Base-by-base conservation (phyloP, 2,329 filamentous ascomycete genomes). In the Metarhizium album region DNA sequence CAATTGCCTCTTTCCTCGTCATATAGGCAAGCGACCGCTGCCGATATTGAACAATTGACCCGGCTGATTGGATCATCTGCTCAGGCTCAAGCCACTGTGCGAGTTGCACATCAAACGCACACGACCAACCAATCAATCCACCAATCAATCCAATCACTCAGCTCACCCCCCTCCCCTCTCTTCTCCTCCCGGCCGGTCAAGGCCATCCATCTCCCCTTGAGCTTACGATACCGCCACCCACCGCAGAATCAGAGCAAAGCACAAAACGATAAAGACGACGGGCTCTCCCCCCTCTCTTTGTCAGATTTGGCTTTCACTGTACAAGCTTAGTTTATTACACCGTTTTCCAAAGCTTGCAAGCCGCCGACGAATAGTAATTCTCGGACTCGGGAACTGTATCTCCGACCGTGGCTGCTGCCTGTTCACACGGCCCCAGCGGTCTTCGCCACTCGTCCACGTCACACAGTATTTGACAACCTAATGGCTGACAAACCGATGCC, bases 401-500 rank as follows among this genome's bases (percentile, higher is more conserved):
- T 48, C 31, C 45, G 50, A 48, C 42, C 33, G 50, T 47, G 38
- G 22, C 45, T 33, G 38, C 22, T 45, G 45, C 48, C 29, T 40
- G 11, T 22, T 43, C 40, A 14, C 40, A 24, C 40, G 7, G 45
- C 35, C 11, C 29, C 9, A 29, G 45, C 35, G 6, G 46, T 14
- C 42, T 40, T 51, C 33, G 52, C 52, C 49, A 48, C 46, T 31
- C 37, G 6, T 46, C 37, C 52, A 49, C 52, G 52, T 51, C 52
- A 51, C 29, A 51, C 42, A 42, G 42, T 38, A 49, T 33, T 14
- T 29, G 24, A 42, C 49, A n/a, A 20, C 27, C 13, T 11, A 18
- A 60, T 61, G 62, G 66, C 66, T 68, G 65, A 68, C 66, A 68
- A 68, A 68, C 64, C 64, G 56, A 47, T 53, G 40, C 47, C 53